These are phyloP conservation scores for Fusarium sp. DNA, from an alignment of 2,329 filamentous ascomycete species.

Conservation along the genomic window DNA sequence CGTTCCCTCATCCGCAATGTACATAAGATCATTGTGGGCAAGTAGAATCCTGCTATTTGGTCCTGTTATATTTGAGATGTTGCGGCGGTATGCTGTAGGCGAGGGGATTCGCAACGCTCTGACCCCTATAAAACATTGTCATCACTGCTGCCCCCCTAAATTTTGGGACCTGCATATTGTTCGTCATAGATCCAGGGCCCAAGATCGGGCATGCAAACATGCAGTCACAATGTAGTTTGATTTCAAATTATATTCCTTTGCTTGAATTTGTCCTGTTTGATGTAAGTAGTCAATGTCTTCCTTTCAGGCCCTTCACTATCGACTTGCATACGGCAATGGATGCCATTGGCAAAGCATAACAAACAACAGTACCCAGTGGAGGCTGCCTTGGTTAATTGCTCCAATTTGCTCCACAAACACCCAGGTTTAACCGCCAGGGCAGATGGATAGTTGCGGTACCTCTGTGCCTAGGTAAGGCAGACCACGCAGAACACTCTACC, in stretches of 20 bases:
- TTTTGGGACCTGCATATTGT: background rate
- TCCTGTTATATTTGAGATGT: background rate
- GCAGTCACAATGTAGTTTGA: background rate
- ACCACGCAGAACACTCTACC: no score
- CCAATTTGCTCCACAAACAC: background rate
- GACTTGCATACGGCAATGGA: background rate
- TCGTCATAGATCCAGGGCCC: background rate
- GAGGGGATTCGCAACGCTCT: constrained; percentile 26
- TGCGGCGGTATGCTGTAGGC: background rate
- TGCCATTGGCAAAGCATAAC: background rate
- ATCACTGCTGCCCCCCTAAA: constrained; percentile 16
- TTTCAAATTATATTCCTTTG: background rate
- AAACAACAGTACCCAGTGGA: background rate
- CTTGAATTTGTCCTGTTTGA: constrained; percentile 25
- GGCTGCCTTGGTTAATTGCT: background rate
- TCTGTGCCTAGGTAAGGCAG: no score
- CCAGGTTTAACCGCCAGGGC: background rate
- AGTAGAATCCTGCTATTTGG: background rate
- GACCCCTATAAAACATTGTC: constrained; percentile 16
- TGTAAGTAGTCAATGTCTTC: background rate
- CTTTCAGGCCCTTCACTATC: background rate
- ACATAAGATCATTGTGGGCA: fast-evolving
- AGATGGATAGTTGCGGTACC: no score
- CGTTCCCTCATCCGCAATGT: fast-evolving
- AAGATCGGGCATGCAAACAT: background rate